Base-by-base conservation (phyloP, 306 rosid genomes). In the Heteromeles arbutifolia region DNA sequence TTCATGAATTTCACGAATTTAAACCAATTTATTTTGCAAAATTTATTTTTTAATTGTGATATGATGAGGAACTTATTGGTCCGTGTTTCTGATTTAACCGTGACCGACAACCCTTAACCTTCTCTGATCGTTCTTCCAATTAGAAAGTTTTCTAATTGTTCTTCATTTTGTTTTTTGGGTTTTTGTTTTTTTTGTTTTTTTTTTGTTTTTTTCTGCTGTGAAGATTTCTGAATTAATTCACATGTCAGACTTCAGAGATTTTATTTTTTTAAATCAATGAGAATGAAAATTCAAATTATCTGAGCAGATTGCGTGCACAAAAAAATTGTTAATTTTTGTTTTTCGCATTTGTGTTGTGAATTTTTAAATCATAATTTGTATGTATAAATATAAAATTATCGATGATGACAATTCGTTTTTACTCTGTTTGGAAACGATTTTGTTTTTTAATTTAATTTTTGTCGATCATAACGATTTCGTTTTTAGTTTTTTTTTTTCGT, bases 191-290 rank as follows among this genome's bases (percentile, higher is more conserved):
- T 18, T 25, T 25, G 1, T 25, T 25, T 25, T 1, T 18, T 45
- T 8, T 24, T 1, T 0, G 2, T 4, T 17, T 3, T 2, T 0
- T 21, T 79, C 79, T 79, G 96, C 90, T 0, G 28, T 87, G 96
- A 90, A 70, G 97, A 87, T 8, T 53, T 80, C 50, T 70, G 91
- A 82, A 86, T 78, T 0, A 85, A 74, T 81, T 83, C 96, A 79
- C 96, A 90, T 92, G 97, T 88, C 97, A 92, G 97, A 92, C 97
- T 90, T 92, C 96, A 68, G 92, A 87, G 96, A 80, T 84, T 85
- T 70, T 79, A 1, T 37, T 41, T 4, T 5, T 48, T 0, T 4
- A 48, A 79, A 68, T 90, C 97, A 67, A 80, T 92, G 97, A 88
- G 96, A 87, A 84, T 74, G 84, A 84, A 70, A 75, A 66, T 78